Base-by-base conservation (phyloP, 441 rosid genomes). In the Gossypium davidsonii region DNA sequence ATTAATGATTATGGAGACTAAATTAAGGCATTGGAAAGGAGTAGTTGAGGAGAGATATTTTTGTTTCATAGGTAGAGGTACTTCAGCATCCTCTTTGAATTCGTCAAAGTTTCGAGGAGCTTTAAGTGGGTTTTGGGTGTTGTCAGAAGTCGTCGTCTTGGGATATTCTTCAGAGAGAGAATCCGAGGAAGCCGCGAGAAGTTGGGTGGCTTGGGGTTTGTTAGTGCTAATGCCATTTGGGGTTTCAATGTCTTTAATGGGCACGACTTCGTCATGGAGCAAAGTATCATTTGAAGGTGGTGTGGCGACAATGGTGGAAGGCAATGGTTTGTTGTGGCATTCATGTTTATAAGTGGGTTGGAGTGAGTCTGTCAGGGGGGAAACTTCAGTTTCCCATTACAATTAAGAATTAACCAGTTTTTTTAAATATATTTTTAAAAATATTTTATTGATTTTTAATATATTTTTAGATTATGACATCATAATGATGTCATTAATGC, bases 51-150 rank as follows among this genome's bases (percentile, higher is more conserved):
- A 82, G 10, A 88, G 76, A 18, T 78, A 86, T 39, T 90, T 91
- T 75, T 84, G 93, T 77, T 90, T 91, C 83, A 89, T 91, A 1
- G 84, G 85, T 44, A 81, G 84, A 2, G 86, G 86, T 3, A 85
- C 91, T 2, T 85, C 92, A 1, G 79, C 89, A 0, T 83, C 92
- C 0, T 83, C 89, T 4, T 83, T 87, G n/a, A 76, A 82, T n/a
- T 67, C 79, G 17, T 87, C 89, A 0, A 74, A 84, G 31, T 77
- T 80, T 57, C 44, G 80, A 28, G 78, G 12, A 49, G 61, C 58
- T 78, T 84, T 90, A 1, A 84, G 79, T 7, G 90, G 84, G 61
- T 84, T 88, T 70, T 87, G 87, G 59, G 84, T 78, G 70, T 90
- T 97, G 46, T 90, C 87, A 28, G 93, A 89, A 58, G 93, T 85